Evolutionary conservation across 352 stramenopile genomes (phyloP).

Genomic region (Saprolegnia parasitica): DNA sequence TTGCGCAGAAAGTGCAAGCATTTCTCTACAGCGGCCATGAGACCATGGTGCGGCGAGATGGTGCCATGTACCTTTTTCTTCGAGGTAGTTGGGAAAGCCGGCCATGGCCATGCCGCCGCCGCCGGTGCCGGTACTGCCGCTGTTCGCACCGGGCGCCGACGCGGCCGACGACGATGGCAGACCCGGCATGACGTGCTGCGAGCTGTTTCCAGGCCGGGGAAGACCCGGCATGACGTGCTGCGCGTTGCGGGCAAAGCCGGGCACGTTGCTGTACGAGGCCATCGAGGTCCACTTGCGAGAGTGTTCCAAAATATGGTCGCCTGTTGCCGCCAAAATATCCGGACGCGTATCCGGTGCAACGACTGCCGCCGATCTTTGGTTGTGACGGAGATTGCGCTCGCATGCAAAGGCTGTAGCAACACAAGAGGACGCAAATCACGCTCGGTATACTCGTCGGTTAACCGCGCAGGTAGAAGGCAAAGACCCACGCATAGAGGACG

Average conservation of each 20-base stretch:
- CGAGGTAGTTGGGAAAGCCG: slow-evolving; percentile 36
- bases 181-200: no score
- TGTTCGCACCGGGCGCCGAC: background rate
- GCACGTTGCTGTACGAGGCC: slow-evolving; percentile 1
- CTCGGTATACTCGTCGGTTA: no score
- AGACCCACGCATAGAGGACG: no score
- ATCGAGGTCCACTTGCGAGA: background rate
- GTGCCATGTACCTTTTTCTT: slow-evolving; percentile 44
- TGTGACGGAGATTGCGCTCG: no score
- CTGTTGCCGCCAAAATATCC: slow-evolving; percentile 18
- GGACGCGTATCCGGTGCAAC: background rate
- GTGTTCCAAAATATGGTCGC: background rate
- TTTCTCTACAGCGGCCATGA: slow-evolving; percentile 43
- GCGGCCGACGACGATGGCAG: no score
- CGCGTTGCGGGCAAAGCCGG: background rate
- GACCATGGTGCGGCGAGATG: background rate
- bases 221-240: background rate
- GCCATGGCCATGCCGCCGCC: background rate
- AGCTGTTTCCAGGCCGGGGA: no score
- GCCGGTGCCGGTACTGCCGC: background rate
- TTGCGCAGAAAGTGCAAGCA: slow-evolving; percentile 65
- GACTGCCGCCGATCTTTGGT: no score
- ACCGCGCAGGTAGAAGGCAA: no score
- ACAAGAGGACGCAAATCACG: no score
- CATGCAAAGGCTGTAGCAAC: no score